Evolutionary conservation across 1,284 basidiomycete genomes (phyloP), one percentile per base, ranked within the genome.

Genomic region (Peniophora sp.): DNA sequence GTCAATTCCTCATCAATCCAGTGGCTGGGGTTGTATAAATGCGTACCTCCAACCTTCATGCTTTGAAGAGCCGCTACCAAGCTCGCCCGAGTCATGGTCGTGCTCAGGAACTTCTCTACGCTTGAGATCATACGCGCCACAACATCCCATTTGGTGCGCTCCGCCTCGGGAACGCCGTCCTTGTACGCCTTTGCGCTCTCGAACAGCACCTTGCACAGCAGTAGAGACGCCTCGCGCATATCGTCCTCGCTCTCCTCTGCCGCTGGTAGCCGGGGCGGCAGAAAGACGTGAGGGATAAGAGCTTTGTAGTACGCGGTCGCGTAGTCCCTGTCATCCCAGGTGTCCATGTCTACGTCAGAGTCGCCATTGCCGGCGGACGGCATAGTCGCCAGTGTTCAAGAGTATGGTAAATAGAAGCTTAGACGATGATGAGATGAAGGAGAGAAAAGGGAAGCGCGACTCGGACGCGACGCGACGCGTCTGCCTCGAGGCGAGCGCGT

Each of bases 191-290:
- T 3, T n/a, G 52, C 50, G 38, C n/a, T 36, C 6, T 51, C 50
- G 14, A 24, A 11, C 12, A 51, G 22, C 5, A 19, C 14, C 3
- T 16, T 2, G 25, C 43, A 41, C 17, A 53, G 43, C 20, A 39
- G 22, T 27, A n/a, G 5, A 41, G 16, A 20, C 5, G 27, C 24
- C 3, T 11, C 35, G 14, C 19, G 24, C 2, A 32, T 5, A 32
- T 35, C 44, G 2, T 38, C 32, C 25, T 51, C 52, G 22, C 36
- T 20, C 34, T 53, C 35, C 36, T 23, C 44, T 16, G 9, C 17
- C 20, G 44, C 19, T n/a, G 73, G 73, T 1, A 75, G 59, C 39
- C 66, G 59, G 0, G 68, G 67, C 1, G 72, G 73, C 12, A 72
- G 52, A 54, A 74, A 73, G 1, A 75, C 58, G 56, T 71, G 66